Evolutionary conservation across 768 basidiomycete species (phyloP).

Genomic region (Leccinum uliginosum): DNA sequence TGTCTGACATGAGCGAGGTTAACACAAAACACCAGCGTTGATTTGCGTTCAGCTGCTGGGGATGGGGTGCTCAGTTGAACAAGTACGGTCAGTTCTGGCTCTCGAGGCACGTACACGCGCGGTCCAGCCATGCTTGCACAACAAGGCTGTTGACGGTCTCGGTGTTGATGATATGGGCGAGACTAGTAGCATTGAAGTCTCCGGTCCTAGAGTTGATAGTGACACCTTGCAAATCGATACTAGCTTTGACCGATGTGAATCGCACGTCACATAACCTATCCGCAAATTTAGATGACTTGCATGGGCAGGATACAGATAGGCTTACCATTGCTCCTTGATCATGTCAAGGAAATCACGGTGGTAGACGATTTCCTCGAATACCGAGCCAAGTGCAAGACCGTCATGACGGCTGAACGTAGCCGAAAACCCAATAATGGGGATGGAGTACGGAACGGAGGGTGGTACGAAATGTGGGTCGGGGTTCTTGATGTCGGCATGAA

Average conservation of each 20-base stretch:
- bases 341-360: constrained; percentile 88
- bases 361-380: constrained; percentile 90
- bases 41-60: constrained; percentile 56
- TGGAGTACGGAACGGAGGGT: constrained; percentile 39
- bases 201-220: constrained; percentile 63
- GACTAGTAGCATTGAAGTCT: constrained; percentile 76
- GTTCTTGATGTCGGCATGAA: constrained; percentile 60
- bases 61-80: neutral
- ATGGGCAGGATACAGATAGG: neutral
- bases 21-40: constrained; percentile 91
- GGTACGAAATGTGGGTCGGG: constrained; percentile 43
- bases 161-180: constrained; percentile 82
- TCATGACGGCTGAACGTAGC: constrained; percentile 95
- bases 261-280: constrained; percentile 78
- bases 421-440: constrained; percentile 91
- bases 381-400: constrained; percentile 79
- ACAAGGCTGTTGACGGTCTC: constrained; percentile 71
- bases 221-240: constrained; percentile 65
- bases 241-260: constrained; percentile 78
- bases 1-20: constrained; percentile 75
- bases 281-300: neutral
- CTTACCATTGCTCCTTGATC: constrained; percentile 87
- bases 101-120: constrained; percentile 53
- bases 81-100: constrained; percentile 2
- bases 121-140: constrained; percentile 81